Conservation (phyloP, 371 early-diverging fungal species). For the Encephalitozoon romaleae region DNA sequence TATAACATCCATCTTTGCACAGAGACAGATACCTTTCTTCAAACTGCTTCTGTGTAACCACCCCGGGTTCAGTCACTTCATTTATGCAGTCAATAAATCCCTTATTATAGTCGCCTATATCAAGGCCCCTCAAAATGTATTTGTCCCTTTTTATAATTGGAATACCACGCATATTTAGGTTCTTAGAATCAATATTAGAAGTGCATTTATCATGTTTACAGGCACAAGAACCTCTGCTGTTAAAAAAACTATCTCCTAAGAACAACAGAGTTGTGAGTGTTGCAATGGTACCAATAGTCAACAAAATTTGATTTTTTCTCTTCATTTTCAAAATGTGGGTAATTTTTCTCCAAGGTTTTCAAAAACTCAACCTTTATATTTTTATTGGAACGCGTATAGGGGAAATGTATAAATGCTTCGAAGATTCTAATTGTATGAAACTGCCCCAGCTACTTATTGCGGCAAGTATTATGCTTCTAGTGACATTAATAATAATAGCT, state of each 20-base stretch:
- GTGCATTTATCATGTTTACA: neutral
- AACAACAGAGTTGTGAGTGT: neutral
- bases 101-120: conserved; percentile 38
- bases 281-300: neutral
- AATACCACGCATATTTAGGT: neutral
- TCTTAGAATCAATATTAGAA: neutral
- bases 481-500: neutral
- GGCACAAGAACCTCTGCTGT: neutral
- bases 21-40: conserved; percentile 63
- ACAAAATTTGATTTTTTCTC: neutral
- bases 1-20: conserved; percentile 64
- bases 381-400: neutral
- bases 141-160: neutral
- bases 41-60: conserved; percentile 66
- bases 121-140: conserved; percentile 17
- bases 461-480: neutral
- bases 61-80: conserved; percentile 69
- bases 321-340: neutral
- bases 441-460: neutral
- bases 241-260: neutral
- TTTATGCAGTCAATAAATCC: conserved; percentile 65
- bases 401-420: neutral
- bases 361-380: neutral
- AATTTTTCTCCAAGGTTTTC: neutral
- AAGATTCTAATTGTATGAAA: neutral